Percentiles rank a stretch among this genome's conserved stretches.
Evolutionary conservation across 495 filamentous ascomycete genomes (phyloP).

Genomic region (Trichoderma erinaceum): DNA sequence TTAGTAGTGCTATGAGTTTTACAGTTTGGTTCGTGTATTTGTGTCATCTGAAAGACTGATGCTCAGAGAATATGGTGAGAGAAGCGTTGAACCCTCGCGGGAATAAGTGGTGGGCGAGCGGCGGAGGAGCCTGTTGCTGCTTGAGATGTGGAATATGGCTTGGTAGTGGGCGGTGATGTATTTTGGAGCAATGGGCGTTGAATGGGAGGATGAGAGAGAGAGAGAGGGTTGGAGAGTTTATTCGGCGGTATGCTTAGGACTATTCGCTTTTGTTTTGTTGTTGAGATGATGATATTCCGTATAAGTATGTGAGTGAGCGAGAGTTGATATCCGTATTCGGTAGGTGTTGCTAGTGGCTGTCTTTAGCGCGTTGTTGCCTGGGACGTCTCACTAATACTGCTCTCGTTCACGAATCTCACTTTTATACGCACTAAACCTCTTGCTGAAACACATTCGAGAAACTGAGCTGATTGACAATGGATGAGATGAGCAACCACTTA

Average conservation of each 20-base stretch:
- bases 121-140: background rate
- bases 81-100: too few species aligned
- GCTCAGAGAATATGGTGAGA: too few species aligned
- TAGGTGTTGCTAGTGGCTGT: background rate
- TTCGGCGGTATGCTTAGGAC: background rate
- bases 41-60: too few species aligned
- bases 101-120: background rate
- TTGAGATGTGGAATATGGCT: background rate
- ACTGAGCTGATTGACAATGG: too few species aligned
- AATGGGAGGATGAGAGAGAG: background rate
- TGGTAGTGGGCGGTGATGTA: background rate
- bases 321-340: background rate
- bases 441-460: too few species aligned
- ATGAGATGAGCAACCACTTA: too few species aligned
- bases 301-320: too few species aligned
- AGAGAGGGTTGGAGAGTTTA: background rate
- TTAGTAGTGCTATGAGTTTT: too few species aligned
- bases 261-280: background rate
- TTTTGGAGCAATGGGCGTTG: background rate
- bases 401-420: background rate
- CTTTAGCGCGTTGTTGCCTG: conserved; percentile 2
- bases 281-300: background rate
- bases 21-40: too few species aligned
- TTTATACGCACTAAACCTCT: too few species aligned
- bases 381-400: background rate